Evolutionary conservation across 2,329 filamentous ascomycete species (phyloP), one percentile per base, ranked within the genome.

Genomic region (Colletotrichum tanaceti): DNA sequence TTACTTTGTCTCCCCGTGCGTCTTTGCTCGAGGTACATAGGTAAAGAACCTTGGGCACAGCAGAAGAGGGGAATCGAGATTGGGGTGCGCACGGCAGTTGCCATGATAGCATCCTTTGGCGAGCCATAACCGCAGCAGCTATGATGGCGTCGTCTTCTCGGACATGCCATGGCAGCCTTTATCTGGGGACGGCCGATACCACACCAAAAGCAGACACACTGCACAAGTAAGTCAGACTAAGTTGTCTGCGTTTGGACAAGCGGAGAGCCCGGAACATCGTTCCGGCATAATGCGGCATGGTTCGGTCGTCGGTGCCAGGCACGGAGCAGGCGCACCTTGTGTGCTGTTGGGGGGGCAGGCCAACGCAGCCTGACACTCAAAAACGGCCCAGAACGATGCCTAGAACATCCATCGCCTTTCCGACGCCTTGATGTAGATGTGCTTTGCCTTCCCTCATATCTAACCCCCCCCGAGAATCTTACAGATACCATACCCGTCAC

Each of bases 311-410:
- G 50, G 50, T 54, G 50, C 32, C n/a, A 35, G n/a, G 50, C 22
- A 38, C 24, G 50, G 32, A 39, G 50, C 28, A 58, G 39, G 28
- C 28, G 10, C 24, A 14, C 32, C 32, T 32, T 32, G 32, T 32
- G 32, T 32, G 41, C 22, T 35, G 32, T 6, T 32, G 9, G 35
- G 20, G 22, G 22, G 46, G 6, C 22, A 43, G 46, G 28, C 58
- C 38, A 60, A 60, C 58, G 58, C 65, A 67, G 32, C 11, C 43
- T 46, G 46, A 63, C 65, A 67, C 53, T 67, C 60, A 67, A 67
- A 64, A 58, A 58, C 60, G 53, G 60, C 52, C 61, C 65, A 67
- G 60, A 41, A 64, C 24, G 58, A 43, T 53, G 59, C 57, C 28
- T 32, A 20, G 28, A 59, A 38, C 22, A 38, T 38, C 32, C 22